phyloP scores from a whole-genome alignment of 2,329 filamentous ascomycete genomes.

The Bertia moriformis region DNA sequence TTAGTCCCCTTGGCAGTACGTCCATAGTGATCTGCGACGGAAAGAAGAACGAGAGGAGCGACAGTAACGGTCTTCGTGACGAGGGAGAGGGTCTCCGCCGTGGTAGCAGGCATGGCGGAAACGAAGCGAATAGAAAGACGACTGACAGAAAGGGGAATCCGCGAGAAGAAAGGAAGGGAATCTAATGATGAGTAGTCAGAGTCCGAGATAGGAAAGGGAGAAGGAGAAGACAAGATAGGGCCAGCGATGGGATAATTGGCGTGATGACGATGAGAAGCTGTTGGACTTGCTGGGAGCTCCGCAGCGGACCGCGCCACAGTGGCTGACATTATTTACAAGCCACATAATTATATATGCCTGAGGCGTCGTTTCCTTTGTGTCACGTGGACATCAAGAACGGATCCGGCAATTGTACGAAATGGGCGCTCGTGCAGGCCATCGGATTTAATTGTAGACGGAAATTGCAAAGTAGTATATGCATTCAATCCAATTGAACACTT shows the following conservation, averaged over 20 bases:
- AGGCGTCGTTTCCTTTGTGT: too few relatives aligned
- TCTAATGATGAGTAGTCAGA: not conserved
- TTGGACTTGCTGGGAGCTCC: not conserved
- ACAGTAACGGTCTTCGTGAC: constrained; percentile 92
- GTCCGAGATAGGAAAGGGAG: not conserved
- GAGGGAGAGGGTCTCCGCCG: constrained; percentile 87
- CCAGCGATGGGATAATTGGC: too few relatives aligned
- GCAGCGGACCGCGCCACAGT: not conserved
- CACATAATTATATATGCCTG: constrained; percentile 4
- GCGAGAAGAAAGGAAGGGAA: not conserved
- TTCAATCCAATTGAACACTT: too few relatives aligned
- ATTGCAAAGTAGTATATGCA: too few relatives aligned
- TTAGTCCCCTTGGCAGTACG: constrained; percentile 75
- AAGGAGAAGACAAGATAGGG: not conserved
- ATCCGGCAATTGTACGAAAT: too few relatives aligned
- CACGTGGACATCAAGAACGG: too few relatives aligned
- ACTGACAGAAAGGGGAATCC: not conserved
- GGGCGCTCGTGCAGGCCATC: too few relatives aligned
- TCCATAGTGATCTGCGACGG: constrained; percentile 95
- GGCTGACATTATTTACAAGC: constrained; percentile 9
- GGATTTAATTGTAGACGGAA: too few relatives aligned
- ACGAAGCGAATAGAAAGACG: not conserved
- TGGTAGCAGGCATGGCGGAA: constrained; percentile 77
- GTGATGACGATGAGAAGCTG: too few relatives aligned
- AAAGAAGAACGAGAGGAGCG: constrained; percentile 92